Conservation (phyloP, 2,329 filamentous ascomycete genomes). For the Colletotrichum sublineola region DNA sequence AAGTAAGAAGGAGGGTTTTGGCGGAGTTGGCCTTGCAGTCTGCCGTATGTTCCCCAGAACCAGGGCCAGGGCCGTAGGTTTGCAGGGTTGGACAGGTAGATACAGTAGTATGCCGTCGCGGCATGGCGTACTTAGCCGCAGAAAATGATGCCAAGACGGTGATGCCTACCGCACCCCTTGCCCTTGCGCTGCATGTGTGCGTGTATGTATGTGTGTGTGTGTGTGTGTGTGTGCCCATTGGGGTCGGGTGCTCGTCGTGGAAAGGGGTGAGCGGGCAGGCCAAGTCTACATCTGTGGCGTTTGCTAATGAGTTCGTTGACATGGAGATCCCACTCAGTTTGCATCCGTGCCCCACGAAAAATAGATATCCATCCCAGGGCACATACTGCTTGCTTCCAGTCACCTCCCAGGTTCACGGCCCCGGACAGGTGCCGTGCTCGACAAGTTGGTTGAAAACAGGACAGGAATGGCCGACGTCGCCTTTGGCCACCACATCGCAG, state of each 20-base stretch:
- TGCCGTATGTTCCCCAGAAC: background rate
- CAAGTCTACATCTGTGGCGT: conserved; percentile 30
- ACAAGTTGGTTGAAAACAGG: background rate
- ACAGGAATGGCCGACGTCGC: background rate
- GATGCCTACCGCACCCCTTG: conserved; percentile 15
- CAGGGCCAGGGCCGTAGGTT: background rate
- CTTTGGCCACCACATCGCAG: background rate
- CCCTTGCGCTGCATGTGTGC: background rate
- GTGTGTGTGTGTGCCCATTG: background rate
- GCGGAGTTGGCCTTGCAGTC: too few species aligned
- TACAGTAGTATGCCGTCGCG: conserved; percentile 1
- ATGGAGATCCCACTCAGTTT: background rate
- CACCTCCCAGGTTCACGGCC: background rate
- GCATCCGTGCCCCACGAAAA: conserved; percentile 17
- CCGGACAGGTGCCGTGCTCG: background rate
- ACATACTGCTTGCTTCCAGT: background rate
- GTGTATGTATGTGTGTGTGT: background rate
- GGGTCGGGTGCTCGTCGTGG: conserved; percentile 18
- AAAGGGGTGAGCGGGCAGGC: background rate
- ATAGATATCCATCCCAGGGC: background rate
- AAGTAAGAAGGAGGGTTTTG: too few species aligned
- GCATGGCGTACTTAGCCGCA: conserved; percentile 5
- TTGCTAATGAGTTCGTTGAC: conserved; percentile 10
- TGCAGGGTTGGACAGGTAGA: conserved; percentile 1
- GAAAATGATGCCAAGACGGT: conserved; percentile 8